These are phyloP conservation scores for Aspergillus eucalypticola DNA, from an alignment of 2,329 filamentous ascomycete genomes.

Conservation along the genomic window DNA sequence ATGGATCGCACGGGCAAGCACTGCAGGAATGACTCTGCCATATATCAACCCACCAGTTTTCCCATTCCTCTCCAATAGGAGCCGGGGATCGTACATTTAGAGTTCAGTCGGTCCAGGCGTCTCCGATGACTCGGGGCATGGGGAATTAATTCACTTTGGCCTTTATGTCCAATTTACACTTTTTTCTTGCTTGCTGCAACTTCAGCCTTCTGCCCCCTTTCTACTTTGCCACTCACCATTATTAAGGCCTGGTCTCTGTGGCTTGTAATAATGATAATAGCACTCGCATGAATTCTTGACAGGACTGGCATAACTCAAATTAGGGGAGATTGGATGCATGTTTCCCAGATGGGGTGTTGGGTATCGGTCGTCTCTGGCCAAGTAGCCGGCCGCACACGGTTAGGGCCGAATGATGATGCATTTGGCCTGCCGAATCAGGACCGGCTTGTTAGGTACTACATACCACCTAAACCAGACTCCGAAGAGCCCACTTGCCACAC, in stretches of 20 bases:
- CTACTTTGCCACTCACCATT: slow-evolving; percentile 2
- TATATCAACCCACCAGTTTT: slow-evolving; percentile 1
- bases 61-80: background rate
- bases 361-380: background rate
- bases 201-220: slow-evolving; percentile 4
- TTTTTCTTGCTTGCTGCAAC: background rate
- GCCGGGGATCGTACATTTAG: background rate
- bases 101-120: slow-evolving; percentile 1
- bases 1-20: background rate
- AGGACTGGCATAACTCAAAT: background rate
- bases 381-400: background rate
- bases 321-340: background rate
- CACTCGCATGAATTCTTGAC: background rate
- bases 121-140: background rate
- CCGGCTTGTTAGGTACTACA: background rate
- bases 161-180: background rate
- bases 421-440: slow-evolving; percentile 14
- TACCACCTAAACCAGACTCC: slow-evolving; percentile 4
- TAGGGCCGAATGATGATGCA: background rate
- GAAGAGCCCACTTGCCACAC: slow-evolving; percentile 15
- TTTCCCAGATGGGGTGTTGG: background rate
- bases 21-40: slow-evolving; percentile 2
- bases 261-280: background rate
- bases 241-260: background rate
- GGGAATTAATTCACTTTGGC: background rate